A percentile compares a stretch with the other conserved stretches of the same genome.
Evolutionary conservation across 306 rosid species (phyloP).

Genomic region (Arachis hypogaea): DNA sequence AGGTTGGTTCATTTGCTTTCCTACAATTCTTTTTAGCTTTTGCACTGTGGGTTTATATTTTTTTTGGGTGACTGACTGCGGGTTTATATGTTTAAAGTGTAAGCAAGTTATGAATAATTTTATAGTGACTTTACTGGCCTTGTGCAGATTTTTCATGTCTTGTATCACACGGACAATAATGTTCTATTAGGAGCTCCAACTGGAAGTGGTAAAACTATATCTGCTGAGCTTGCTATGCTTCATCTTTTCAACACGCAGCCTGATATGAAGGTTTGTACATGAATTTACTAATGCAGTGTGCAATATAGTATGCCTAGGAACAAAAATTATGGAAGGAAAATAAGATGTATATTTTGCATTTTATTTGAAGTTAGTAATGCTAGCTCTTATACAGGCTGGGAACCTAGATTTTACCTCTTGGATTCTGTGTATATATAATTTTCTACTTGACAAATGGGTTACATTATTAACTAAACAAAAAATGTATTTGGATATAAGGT

Average conservation of each 20-base stretch:
- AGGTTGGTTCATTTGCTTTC: constrained; percentile 58
- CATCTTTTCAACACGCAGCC: constrained; percentile 89
- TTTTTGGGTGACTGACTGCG: neutral
- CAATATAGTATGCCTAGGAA: constrained; percentile 18
- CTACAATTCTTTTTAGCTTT: constrained; percentile 31
- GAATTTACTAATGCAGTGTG: constrained; percentile 28
- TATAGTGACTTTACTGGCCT: constrained; percentile 38
- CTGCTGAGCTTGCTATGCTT: constrained; percentile 99
- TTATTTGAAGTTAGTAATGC: constrained; percentile 29
- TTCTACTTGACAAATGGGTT: too few species aligned
- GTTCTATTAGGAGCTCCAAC: constrained; percentile 97
- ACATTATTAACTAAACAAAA: too few species aligned
- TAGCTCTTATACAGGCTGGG: constrained; percentile 13
- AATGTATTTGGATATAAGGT: too few species aligned
- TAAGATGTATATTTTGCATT: neutral
- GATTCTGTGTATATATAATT: too few species aligned
- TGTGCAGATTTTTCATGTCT: constrained; percentile 83
- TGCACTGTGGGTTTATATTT: constrained; percentile 14
- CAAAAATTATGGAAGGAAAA: neutral
- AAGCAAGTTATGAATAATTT: constrained; percentile 19
- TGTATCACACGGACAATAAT: constrained; percentile 90
- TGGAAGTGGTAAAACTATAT: constrained; percentile 98
- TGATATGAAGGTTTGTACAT: constrained; percentile 84
- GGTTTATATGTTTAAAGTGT: constrained; percentile 17
- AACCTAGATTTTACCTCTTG: neutral